Evolutionary conservation across 169 alveolate genomes (phyloP).

Genomic region (Plasmodium inui): DNA sequence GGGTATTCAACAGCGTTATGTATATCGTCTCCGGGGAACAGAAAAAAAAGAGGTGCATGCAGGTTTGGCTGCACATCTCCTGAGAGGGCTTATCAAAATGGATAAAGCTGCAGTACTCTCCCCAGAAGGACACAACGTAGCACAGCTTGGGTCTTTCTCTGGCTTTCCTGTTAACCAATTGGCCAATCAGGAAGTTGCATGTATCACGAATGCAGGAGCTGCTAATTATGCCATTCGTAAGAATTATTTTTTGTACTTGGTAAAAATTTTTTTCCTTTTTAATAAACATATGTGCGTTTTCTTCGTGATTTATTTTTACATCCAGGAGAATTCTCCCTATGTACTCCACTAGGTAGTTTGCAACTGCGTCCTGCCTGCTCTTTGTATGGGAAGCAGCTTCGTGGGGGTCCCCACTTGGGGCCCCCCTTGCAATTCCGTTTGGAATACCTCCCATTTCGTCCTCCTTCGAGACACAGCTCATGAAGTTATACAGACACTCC

Average conservation of each 20-base stretch:
- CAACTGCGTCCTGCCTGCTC: conserved; percentile 9
- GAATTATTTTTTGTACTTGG: conserved; percentile 66
- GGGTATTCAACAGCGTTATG: conserved; percentile 18
- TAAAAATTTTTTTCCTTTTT: conserved; percentile 21
- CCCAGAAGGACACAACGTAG: conserved; percentile 41
- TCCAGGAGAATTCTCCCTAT: conserved; percentile 69
- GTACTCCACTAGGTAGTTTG: conserved; percentile 50
- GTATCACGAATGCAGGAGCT: not conserved
- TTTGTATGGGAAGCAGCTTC: not conserved
- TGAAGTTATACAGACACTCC: conserved; percentile 4
- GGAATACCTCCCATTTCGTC: not conserved
- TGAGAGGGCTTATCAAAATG: conserved; percentile 44
- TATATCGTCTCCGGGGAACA: not conserved
- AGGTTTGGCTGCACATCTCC: conserved; percentile 29
- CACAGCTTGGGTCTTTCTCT: conserved; percentile 8
- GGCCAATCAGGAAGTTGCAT: conserved; percentile 27
- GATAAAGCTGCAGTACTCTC: conserved; percentile 41
- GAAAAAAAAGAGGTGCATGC: conserved; percentile 33
- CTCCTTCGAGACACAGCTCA: not conserved
- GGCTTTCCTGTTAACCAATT: not conserved
- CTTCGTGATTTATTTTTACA: conserved; percentile 25
- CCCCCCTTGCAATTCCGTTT: not conserved
- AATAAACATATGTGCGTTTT: conserved; percentile 21
- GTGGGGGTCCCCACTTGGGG: not conserved
- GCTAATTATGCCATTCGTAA: conserved; percentile 58